These are phyloP conservation scores for Pelargonium cotyledonis DNA, from an alignment of 441 rosid species.

Conservation along the genomic window DNA sequence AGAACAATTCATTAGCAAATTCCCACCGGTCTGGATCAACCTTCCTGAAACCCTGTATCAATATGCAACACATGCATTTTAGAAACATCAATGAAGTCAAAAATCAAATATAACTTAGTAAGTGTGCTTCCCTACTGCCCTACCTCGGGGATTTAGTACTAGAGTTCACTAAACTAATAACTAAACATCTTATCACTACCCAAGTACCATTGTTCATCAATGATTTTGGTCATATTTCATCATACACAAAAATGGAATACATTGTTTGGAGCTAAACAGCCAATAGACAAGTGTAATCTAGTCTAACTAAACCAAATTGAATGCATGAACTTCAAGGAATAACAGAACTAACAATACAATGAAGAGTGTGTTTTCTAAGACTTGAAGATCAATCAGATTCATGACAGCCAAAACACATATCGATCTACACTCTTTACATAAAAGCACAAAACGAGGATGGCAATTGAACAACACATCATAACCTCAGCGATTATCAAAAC, in stretches of 20 bases:
- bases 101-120: neutral
- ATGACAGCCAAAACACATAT: neutral
- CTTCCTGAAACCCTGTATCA: conserved; percentile 73
- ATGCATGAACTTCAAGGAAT: too few relatives aligned
- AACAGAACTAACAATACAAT: neutral
- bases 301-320: too few relatives aligned
- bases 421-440: too few relatives aligned
- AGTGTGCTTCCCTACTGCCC: too few relatives aligned
- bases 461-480: neutral
- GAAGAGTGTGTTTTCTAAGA: neutral
- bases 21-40: conserved; percentile 88
- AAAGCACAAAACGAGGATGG: neutral
- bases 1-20: conserved; percentile 80
- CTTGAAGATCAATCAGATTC: neutral
- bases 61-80: neutral
- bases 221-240: too few relatives aligned
- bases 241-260: too few relatives aligned
- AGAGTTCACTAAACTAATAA: too few relatives aligned
- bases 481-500: neutral
- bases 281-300: too few relatives aligned
- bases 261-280: too few relatives aligned
- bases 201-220: too few relatives aligned
- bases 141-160: too few relatives aligned
- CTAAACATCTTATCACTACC: too few relatives aligned
- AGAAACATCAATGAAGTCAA: neutral